Evolutionary conservation across 2,329 filamentous ascomycete species (phyloP), one percentile per base, ranked within the genome.

Genomic region (Calycina marina): DNA sequence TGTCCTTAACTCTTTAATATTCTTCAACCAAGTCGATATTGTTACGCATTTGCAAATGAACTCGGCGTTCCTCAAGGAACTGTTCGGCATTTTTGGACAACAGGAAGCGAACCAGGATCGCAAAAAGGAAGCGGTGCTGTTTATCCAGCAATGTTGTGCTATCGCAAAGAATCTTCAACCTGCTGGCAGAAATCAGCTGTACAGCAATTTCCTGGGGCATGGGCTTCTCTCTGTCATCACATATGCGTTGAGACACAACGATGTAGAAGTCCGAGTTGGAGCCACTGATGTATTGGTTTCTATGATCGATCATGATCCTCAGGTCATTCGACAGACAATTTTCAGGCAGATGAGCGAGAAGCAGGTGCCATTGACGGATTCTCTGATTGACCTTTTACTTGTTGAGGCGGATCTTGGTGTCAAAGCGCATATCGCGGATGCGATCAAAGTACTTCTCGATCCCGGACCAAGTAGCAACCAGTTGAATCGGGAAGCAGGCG

Each of bases 1-100:
- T 14, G 86, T 96, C 15, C 74, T 98, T 42, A 98, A 96, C 58
- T 93, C 85, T 31, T 69, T 96, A 46, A 98, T 98, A 45, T 98
- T 94, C 62, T 98, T 93, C 66, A 90, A 96, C 59, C 90, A 98
- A 60, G 86, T 96, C 47, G 90, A 96, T 51, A 94, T 98, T 51
- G 79, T 98, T 30, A 82, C 88, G 50, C 83, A 96, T 56, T 66
- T 98, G n/a, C 86, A 94, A 55, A 67, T 66, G 15, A 93, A 93
- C 47, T 63, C 63, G 1, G 58, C 60, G 2, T 94, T 93, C 49
- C 61, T 96, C 16, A 76, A 74, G 43, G 83, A 94, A 40, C 67
- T 96, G 4, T 98, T 96, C 53, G 69, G 70, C 33, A 84, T 96
- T 40, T 94, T 96, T 50, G 70, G 67, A 13, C 61, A 72, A 0